phyloP scores from a whole-genome alignment of 2,329 filamentous ascomycete genomes.

The Ceratocystiopsis minuta region DNA sequence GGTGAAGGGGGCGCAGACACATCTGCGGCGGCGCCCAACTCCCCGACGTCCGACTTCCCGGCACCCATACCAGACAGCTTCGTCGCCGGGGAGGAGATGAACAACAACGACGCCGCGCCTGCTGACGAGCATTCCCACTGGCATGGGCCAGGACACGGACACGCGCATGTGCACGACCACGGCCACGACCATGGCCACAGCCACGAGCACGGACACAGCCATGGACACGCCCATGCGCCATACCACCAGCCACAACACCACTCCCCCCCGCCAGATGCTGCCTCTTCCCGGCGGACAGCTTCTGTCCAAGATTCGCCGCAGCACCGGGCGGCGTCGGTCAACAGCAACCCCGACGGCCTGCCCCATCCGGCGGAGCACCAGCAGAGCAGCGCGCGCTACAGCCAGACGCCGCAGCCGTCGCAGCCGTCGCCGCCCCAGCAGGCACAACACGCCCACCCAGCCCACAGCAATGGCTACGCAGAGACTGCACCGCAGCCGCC shows the following conservation, averaged over 20 bases:
- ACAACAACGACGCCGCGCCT: no score
- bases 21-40: no score
- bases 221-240: not conserved
- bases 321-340: not conserved
- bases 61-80: no score
- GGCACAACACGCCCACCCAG: not conserved
- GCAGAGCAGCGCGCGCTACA: not conserved
- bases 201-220: no score
- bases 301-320: constrained; percentile 1
- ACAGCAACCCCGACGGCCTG: not conserved
- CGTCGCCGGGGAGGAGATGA: no score
- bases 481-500: not conserved
- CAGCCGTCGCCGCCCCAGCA: not conserved
- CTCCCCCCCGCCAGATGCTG: no score
- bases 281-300: not conserved
- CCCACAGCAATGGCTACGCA: no score
- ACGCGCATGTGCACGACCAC: constrained; percentile 1
- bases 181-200: not conserved
- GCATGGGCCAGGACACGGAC: no score
- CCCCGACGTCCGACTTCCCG: no score
- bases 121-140: no score
- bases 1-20: no score
- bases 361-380: not conserved
- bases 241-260: not conserved
- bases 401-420: not conserved